Evolutionary conservation across 345 rosid species (phyloP).

Genomic region (Raphanus sativus): DNA sequence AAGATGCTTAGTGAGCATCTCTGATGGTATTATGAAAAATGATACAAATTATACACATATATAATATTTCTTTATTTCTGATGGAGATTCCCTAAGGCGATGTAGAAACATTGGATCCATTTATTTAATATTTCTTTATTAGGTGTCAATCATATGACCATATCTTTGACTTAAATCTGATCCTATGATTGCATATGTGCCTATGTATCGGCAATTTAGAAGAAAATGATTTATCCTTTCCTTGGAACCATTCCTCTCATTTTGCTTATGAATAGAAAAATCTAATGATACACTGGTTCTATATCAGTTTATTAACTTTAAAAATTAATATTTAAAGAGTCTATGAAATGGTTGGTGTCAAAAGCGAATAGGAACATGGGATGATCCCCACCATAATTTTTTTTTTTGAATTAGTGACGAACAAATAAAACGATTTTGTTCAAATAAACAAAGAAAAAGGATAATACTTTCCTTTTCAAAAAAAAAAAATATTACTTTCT

Average conservation of each 20-base stretch:
- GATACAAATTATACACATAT: not conserved
- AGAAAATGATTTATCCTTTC: conserved; percentile 29
- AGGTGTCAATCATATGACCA: conserved; percentile 49
- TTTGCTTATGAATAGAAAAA: not conserved
- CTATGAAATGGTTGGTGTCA: conserved; percentile 45
- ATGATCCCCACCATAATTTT: conserved; percentile 44
- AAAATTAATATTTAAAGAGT: conserved; percentile 35
- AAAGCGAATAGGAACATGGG: conserved; percentile 49
- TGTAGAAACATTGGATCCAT: conserved; percentile 43
- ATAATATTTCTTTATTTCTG: conserved; percentile 26
- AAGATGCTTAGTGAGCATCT: conserved; percentile 21
- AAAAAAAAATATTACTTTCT: too few species aligned
- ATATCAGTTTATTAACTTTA: not conserved
- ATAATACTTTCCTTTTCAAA: not conserved
- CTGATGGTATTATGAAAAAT: conserved; percentile 17
- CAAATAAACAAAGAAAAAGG: conserved; percentile 39
- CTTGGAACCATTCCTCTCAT: conserved; percentile 24
- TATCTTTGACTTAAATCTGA: conserved; percentile 46
- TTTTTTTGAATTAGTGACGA: not conserved
- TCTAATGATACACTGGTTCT: conserved; percentile 19
- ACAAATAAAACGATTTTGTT: not conserved
- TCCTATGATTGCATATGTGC: conserved; percentile 40
- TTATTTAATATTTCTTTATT: conserved; percentile 31
- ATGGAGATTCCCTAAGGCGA: not conserved
- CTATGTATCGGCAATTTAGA: conserved; percentile 20